Evolutionary conservation across 441 rosid species (phyloP), one percentile per base, ranked within the genome.

Genomic region (Raphanus hybrid): DNA sequence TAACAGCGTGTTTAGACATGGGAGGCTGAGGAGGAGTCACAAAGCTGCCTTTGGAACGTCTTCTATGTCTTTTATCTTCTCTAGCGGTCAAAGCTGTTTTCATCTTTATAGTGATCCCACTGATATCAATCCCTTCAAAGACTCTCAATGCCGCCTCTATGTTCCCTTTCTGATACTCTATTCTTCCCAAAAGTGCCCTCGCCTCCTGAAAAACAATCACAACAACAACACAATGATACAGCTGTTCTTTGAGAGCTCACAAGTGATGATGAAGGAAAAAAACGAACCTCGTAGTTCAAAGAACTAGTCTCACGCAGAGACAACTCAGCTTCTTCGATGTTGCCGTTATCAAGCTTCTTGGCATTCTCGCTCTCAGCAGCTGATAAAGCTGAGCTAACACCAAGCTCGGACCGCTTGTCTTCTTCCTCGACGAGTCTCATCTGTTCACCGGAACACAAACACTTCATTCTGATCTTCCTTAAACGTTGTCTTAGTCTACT

Each of bases 261-360:
- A 23, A 23, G 26, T 23, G 26, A 2, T 23, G 26, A 16, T n/a
- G n/a, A n/a, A n/a, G n/a, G n/a, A 16, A 16, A 16, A 16, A 16
- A 16, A 0, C 26, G 26, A 23, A 23, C 26, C 34, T 29, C 34
- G 70, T 88, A 86, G 82, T 90, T 93, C 74, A 93, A 78, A 8
- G 90, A 93, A 80, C 91, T 87, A 6, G 88, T 87, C 82, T 90
- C 97, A 26, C 97, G 97, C 60, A 93, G 88, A 69, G 93, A 87
- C 55, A 88, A 85, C 82, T 93, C 98, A 2, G 97, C 98, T 87
- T 93, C 98, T 74, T 93, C 97, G 16, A 93, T 89, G 69, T 93
- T 90, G 43, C 87, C 75, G 16, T 81, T 72, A 64, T 90, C 92
- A 26, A 83, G 83, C 68, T 81, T 87, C 74, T 67, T 86, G 65